phyloP scores from a whole-genome alignment of 2,329 filamentous ascomycete genomes.

The Aspergillus awamori region DNA sequence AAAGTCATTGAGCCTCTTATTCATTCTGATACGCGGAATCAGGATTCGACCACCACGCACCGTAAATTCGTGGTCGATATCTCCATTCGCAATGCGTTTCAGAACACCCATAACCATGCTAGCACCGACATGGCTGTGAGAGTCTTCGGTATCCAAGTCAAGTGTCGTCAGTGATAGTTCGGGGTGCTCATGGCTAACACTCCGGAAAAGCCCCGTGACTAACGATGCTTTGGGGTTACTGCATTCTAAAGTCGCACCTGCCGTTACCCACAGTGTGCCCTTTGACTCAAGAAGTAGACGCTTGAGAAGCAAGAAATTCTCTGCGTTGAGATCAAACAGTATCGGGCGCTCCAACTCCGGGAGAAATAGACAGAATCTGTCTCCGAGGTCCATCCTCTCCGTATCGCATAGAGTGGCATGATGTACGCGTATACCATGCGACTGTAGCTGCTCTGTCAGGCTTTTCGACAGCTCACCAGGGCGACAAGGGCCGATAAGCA shows the following conservation, averaged over 20 bases:
- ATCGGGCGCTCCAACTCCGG: neutral
- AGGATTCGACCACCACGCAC: neutral
- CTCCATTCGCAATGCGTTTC: neutral
- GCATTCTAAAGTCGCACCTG: neutral
- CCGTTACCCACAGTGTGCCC: neutral
- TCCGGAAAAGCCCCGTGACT: neutral
- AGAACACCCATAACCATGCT: neutral
- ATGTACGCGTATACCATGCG: too few species aligned
- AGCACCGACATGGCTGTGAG: too few species aligned
- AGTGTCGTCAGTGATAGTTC: neutral
- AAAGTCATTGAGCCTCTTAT: neutral
- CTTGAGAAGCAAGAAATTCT: neutral
- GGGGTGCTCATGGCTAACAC: neutral
- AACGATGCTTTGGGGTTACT: neutral
- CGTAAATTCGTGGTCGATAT: neutral
- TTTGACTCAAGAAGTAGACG: neutral
- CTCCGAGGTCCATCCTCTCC: neutral
- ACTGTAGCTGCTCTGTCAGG: too few species aligned
- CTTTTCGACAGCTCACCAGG: too few species aligned
- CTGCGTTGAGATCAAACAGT: neutral
- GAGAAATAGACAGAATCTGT: neutral
- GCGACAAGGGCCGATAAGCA: too few species aligned
- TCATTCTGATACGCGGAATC: neutral
- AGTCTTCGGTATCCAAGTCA: neutral
- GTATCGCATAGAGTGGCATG: neutral